These are phyloP conservation scores for Albifimbria verrucaria DNA, from an alignment of 2,329 filamentous ascomycete species.

Conservation along the genomic window DNA sequence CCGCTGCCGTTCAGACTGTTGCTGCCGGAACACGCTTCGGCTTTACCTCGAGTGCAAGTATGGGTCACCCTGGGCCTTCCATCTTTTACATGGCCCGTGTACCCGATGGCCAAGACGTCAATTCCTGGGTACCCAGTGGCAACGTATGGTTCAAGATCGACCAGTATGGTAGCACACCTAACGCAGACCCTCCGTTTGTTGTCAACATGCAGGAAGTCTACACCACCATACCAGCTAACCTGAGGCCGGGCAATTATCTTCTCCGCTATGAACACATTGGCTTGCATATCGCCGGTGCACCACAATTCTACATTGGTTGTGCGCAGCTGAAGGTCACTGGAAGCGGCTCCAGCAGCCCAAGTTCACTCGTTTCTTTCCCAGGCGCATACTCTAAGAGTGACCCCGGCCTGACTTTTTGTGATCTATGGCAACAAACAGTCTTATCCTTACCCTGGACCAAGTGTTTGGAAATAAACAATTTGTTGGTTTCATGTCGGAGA, in stretches of 20 bases:
- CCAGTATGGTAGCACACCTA: constrained; percentile 16
- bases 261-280: constrained; percentile 40
- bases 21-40: constrained; percentile 35
- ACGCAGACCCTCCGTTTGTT: background rate
- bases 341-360: constrained; percentile 20
- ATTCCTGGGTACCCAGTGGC: constrained; percentile 28
- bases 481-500: background rate
- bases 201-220: constrained; percentile 10
- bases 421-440: constrained; percentile 28
- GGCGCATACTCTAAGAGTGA: constrained; percentile 31
- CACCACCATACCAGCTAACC: constrained; percentile 32
- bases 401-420: constrained; percentile 28
- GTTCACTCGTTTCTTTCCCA: constrained; percentile 35
- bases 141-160: constrained; percentile 36
- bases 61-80: constrained; percentile 36
- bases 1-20: constrained; percentile 23
- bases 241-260: constrained; percentile 39
- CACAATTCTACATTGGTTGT: constrained; percentile 22
- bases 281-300: constrained; percentile 31
- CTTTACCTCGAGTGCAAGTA: constrained; percentile 32
- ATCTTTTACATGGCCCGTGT: constrained; percentile 34
- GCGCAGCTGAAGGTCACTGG: constrained; percentile 22
- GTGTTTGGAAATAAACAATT: constrained; percentile 2
- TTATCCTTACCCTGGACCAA: constrained; percentile 13
- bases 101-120: constrained; percentile 27